Conservation (phyloP, 768 basidiomycete species). For the Hygrocybe punicea region DNA sequence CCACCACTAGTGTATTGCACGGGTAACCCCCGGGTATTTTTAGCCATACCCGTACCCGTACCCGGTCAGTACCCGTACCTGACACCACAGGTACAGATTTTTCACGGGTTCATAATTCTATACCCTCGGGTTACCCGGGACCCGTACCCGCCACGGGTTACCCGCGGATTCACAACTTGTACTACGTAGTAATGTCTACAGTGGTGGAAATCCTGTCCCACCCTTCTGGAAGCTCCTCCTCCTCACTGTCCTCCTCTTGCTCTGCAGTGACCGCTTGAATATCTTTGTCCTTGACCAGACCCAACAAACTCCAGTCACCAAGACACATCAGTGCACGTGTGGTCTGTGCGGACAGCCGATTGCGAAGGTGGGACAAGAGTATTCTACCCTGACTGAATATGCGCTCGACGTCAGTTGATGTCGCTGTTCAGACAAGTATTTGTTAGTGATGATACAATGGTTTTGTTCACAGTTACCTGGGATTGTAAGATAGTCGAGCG, state of each 20-base stretch:
- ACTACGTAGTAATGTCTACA: too few relatives aligned
- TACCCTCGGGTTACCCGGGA: too few relatives aligned
- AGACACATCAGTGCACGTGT: conserved; percentile 32
- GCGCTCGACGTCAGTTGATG: conserved; percentile 30
- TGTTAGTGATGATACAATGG: conserved; percentile 7
- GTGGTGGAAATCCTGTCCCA: not conserved
- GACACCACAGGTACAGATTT: too few relatives aligned
- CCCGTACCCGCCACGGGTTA: too few relatives aligned
- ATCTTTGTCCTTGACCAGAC: conserved; percentile 27
- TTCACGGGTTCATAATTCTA: too few relatives aligned
- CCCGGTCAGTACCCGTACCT: too few relatives aligned
- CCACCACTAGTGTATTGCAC: too few relatives aligned
- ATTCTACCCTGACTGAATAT: conserved; percentile 25
- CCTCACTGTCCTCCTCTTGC: conserved; percentile 11
- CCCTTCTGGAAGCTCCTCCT: conserved; percentile 7
- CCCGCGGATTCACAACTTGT: too few relatives aligned
- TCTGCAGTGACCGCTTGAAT: conserved; percentile 10
- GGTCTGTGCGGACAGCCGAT: conserved; percentile 21
- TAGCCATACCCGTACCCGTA: too few relatives aligned
- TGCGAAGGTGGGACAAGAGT: conserved; percentile 25
- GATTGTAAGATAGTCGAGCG: conserved; percentile 31
- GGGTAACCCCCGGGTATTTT: too few relatives aligned
- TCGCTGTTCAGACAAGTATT: conserved; percentile 17
- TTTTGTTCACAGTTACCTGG: conserved; percentile 21
- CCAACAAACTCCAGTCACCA: conserved; percentile 18